These are phyloP conservation scores for Haemoproteus tartakovskyi DNA, from an alignment of 169 alveolate genomes.

Conservation along the genomic window DNA sequence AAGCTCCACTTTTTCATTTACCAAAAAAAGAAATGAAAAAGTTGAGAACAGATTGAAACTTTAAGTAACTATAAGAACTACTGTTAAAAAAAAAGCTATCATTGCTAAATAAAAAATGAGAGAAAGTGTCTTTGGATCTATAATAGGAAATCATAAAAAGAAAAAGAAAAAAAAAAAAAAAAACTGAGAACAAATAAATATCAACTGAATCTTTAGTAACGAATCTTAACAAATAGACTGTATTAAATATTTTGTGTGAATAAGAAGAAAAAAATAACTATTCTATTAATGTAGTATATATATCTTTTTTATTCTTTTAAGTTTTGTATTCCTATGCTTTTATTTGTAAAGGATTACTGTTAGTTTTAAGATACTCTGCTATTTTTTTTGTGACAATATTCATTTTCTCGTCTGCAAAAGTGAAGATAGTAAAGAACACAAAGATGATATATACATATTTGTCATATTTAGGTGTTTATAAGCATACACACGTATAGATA, in stretches of 20 bases:
- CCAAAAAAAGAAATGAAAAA: too few relatives aligned
- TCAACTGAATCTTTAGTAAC: neutral
- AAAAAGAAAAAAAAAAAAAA: neutral
- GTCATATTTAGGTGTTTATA: too few relatives aligned
- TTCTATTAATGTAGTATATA: neutral
- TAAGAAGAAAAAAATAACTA: neutral
- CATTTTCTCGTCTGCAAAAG: slow-evolving; percentile 68
- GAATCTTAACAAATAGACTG: neutral
- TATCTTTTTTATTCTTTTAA: neutral
- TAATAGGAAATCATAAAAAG: slow-evolving; percentile 1
- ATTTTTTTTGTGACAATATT: slow-evolving; percentile 70
- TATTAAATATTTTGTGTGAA: neutral
- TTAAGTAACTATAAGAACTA: slow-evolving; percentile 28
- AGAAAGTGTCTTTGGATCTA: slow-evolving; percentile 23
- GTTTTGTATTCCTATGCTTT: neutral
- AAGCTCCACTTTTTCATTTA: too few relatives aligned
- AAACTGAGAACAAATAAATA: neutral
- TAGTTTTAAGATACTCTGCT: slow-evolving; percentile 60
- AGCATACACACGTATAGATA: neutral
- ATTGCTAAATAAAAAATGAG: slow-evolving; percentile 21
- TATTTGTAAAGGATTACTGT: slow-evolving; percentile 57
- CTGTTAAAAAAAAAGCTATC: slow-evolving; percentile 13
- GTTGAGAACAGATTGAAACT: too few relatives aligned
- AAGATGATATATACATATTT: neutral
- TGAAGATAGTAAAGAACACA: neutral